Percentiles rank a stretch among this genome's conserved stretches.
Evolutionary conservation across 768 basidiomycete genomes (phyloP).

Genomic region (Rubroboletus pulcherrimus): DNA sequence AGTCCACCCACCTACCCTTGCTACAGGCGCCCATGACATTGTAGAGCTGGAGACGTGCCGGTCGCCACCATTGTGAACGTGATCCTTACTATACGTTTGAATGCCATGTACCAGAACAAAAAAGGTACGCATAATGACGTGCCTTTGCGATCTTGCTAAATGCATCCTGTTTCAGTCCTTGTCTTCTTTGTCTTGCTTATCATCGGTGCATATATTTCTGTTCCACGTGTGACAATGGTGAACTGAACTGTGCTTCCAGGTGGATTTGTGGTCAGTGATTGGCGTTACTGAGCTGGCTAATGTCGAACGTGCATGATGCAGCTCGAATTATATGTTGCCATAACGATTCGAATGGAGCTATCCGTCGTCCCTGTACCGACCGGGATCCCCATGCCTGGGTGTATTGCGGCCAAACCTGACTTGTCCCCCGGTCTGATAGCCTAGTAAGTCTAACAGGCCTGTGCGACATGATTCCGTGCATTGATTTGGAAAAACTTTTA

Average conservation of each 20-base stretch:
- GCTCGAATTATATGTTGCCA: neutral
- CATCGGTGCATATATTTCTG: neutral
- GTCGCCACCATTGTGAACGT: neutral
- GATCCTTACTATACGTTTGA: neutral
- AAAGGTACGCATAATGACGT: neutral
- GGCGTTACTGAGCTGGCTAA: neutral
- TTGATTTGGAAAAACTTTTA: neutral
- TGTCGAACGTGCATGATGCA: neutral
- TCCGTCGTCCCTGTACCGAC: neutral
- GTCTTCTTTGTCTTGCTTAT: neutral
- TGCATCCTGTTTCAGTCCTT: neutral
- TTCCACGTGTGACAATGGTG: neutral
- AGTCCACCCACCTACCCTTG: neutral
- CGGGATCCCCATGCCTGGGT: neutral
- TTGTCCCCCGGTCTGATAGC: neutral
- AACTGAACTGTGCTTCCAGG: neutral
- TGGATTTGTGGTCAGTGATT: neutral
- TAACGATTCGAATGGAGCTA: neutral
- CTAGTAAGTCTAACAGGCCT: neutral
- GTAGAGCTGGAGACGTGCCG: neutral
- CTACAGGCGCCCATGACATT: neutral
- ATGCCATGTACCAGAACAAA: neutral
- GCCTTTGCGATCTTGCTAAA: neutral
- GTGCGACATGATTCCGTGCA: too few species aligned
- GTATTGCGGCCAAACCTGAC: neutral